Conservation (phyloP, 345 rosid genomes). For the Rubroshorea leprosula region DNA sequence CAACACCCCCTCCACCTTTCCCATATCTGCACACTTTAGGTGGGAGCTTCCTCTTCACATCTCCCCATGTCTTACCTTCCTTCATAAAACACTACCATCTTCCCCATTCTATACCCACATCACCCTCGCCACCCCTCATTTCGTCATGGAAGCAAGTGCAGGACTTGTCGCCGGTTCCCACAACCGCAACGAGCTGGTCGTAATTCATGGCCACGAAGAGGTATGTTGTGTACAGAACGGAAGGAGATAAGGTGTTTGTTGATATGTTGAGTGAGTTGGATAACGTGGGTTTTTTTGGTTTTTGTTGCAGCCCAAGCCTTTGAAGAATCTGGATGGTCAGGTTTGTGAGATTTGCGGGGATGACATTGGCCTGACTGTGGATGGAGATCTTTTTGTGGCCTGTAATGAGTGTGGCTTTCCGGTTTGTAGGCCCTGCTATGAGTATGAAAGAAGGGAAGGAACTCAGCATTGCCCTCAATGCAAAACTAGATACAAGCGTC, state of each 20-base stretch:
- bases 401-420: conserved; percentile 99
- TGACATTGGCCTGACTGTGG: conserved; percentile 71
- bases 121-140: too few species aligned
- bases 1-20: too few species aligned
- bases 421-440: conserved; percentile 90
- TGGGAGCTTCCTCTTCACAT: too few species aligned
- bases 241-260: too few species aligned
- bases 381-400: conserved; percentile 91
- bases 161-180: conserved; percentile 99
- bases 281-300: too few species aligned
- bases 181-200: conserved; percentile 97
- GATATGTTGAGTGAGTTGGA: too few species aligned
- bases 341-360: conserved; percentile 95
- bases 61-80: too few species aligned
- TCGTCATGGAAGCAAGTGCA: conserved; percentile 87
- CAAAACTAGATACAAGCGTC: conserved; percentile 94
- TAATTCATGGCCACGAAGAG: conserved; percentile 97
- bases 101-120: too few species aligned
- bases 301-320: conserved; percentile 80
- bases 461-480: conserved; percentile 89
- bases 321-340: conserved; percentile 91
- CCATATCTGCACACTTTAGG: too few species aligned
- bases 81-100: too few species aligned
- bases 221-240: too few species aligned
- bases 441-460: conserved; percentile 96